These are phyloP conservation scores for Calonectria ilicicola DNA, from an alignment of 2,329 filamentous ascomycete species.

Conservation along the genomic window DNA sequence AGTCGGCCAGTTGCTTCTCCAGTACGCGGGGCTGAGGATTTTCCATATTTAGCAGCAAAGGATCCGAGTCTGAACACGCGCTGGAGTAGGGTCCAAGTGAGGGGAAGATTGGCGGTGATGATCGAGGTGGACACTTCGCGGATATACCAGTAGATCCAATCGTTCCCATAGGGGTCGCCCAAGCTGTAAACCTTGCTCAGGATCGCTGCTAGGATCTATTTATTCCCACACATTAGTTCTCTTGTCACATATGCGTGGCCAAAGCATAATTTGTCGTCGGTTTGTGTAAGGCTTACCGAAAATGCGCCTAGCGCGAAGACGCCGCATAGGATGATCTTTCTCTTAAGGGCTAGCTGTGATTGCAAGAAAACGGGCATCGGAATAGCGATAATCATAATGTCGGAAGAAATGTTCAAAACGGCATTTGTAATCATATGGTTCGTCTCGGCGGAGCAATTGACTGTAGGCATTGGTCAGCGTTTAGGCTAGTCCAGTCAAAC, in stretches of 20 bases:
- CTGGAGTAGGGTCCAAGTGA: slow-evolving; percentile 57
- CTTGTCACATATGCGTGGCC: not conserved
- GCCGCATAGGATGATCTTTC: slow-evolving; percentile 63
- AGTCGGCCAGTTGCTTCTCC: slow-evolving; percentile 37
- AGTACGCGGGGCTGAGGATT: slow-evolving; percentile 39
- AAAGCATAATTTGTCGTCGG: not conserved
- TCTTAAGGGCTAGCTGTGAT: slow-evolving; percentile 59
- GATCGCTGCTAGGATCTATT: slow-evolving; percentile 38
- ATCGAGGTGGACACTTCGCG: slow-evolving; percentile 60
- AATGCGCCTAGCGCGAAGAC: slow-evolving; percentile 60
- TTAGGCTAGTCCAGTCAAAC: not conserved
- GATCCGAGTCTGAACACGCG: slow-evolving; percentile 48
- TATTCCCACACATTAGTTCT: not conserved
- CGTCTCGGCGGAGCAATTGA: slow-evolving; percentile 62
- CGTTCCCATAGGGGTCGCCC: slow-evolving; percentile 50
- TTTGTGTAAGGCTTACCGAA: slow-evolving; percentile 46
- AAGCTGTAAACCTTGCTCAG: slow-evolving; percentile 58
- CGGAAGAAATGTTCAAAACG: slow-evolving; percentile 68
- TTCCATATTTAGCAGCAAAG: slow-evolving; percentile 42
- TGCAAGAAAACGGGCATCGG: slow-evolving; percentile 64
- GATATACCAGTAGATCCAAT: slow-evolving; percentile 60
- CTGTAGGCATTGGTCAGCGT: not conserved
- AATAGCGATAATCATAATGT: slow-evolving; percentile 67
- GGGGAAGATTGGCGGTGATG: slow-evolving; percentile 57
- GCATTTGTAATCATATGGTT: slow-evolving; percentile 69